Evolutionary conservation across 2,329 filamentous ascomycete genomes (phyloP).

Genomic region (Triangularia verruculosa): DNA sequence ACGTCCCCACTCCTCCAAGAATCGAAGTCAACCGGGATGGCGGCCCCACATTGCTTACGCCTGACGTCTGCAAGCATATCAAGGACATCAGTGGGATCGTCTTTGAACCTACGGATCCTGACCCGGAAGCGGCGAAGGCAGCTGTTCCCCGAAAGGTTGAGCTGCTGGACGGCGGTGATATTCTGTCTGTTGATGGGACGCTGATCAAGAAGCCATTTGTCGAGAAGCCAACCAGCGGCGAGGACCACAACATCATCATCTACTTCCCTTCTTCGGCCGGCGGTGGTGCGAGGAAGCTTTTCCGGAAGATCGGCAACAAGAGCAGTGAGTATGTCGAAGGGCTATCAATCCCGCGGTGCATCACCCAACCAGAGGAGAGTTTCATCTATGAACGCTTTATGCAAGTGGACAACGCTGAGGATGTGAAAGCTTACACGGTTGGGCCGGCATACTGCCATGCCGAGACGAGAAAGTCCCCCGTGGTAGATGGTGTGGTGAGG

Average conservation of each 20-base stretch:
- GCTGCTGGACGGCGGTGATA: conserved; percentile 85
- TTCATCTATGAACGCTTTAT: conserved; percentile 98
- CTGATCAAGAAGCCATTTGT: conserved; percentile 90
- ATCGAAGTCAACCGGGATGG: conserved; percentile 92
- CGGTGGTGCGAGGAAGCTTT: conserved; percentile 86
- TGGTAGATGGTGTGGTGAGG: conserved; percentile 92
- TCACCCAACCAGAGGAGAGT: conserved; percentile 76
- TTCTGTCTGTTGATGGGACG: conserved; percentile 80
- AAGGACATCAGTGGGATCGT: conserved; percentile 75
- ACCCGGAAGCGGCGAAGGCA: conserved; percentile 52
- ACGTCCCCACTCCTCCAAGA: conserved; percentile 83
- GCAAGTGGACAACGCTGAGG: conserved; percentile 92
- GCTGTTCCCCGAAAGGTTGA: conserved; percentile 66
- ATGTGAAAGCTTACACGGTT: conserved; percentile 98
- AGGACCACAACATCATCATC: conserved; percentile 98
- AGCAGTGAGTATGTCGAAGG: conserved; percentile 89
- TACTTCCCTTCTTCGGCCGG: conserved; percentile 88
- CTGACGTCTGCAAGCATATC: conserved; percentile 77
- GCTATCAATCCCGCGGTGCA: conserved; percentile 71
- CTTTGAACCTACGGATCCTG: conserved; percentile 67
- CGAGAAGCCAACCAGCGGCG: conserved; percentile 96
- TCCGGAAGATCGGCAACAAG: conserved; percentile 98
- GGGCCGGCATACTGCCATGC: conserved; percentile 91
- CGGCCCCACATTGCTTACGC: conserved; percentile 73
- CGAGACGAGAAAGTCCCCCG: conserved; percentile 93